phyloP scores from a whole-genome alignment of 176 grass and related monocot genomes.

The Carex kokanica region DNA sequence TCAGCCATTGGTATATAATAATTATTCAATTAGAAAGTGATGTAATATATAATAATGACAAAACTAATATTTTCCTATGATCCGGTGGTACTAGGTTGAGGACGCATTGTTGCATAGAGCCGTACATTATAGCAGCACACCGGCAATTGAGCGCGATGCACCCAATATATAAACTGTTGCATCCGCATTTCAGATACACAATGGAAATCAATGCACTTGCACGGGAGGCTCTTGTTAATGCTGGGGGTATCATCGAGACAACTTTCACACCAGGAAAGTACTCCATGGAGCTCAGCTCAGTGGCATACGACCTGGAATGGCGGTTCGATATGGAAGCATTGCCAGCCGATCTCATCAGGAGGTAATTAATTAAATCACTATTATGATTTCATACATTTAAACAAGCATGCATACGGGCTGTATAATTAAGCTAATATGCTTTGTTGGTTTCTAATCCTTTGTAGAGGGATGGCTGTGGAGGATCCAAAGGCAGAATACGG shows the following conservation, averaged over 20 bases:
- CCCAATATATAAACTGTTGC: conserved; percentile 55
- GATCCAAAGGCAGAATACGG: conserved; percentile 27
- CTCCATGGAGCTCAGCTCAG: conserved; percentile 47
- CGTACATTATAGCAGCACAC: conserved; percentile 68
- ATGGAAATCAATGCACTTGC: conserved; percentile 73
- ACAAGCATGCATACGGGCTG: background rate
- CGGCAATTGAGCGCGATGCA: conserved; percentile 65
- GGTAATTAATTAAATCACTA: conserved; percentile 28
- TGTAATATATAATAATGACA: background rate
- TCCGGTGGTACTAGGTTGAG: conserved; percentile 39
- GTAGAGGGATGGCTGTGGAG: conserved; percentile 54
- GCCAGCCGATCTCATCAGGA: conserved; percentile 56
- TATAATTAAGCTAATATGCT: conserved; percentile 4
- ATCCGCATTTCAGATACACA: conserved; percentile 69
- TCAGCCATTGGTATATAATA: conserved; percentile 47
- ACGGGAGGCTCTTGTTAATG: conserved; percentile 32
- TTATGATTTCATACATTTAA: background rate
- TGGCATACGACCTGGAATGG: conserved; percentile 44
- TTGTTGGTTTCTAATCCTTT: background rate
- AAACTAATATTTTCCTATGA: background rate
- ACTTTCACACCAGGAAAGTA: conserved; percentile 43
- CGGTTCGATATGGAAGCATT: conserved; percentile 78
- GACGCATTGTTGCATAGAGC: conserved; percentile 69
- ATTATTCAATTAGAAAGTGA: background rate
- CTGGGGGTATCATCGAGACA: conserved; percentile 43